Conservation (phyloP, 345 rosid genomes). For the Draba incana region DNA sequence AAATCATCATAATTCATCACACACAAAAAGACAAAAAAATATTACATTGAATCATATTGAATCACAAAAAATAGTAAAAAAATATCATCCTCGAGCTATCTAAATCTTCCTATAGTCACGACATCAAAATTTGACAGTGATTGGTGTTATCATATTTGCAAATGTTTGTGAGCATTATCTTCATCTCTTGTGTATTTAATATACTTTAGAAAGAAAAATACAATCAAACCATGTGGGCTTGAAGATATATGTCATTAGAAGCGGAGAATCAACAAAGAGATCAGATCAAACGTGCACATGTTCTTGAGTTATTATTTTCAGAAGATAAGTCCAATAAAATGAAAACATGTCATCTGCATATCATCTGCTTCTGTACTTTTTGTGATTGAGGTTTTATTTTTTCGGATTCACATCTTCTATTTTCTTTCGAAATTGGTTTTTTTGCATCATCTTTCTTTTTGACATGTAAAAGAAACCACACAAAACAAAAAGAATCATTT, state of each 20-base stretch:
- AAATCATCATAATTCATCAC: neutral
- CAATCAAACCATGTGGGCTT: constrained; percentile 33
- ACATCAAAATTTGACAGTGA: constrained; percentile 3
- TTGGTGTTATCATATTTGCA: neutral
- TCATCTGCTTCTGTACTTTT: constrained; percentile 37
- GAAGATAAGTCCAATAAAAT: constrained; percentile 25
- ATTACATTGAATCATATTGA: neutral
- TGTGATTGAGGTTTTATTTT: constrained; percentile 14
- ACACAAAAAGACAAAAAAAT: neutral
- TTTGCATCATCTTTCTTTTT: too few relatives aligned
- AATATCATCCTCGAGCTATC: neutral
- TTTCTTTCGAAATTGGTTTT: too few relatives aligned
- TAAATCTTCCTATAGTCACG: neutral
- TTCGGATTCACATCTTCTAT: neutral
- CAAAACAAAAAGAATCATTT: too few relatives aligned
- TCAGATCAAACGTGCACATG: constrained; percentile 37
- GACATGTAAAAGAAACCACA: too few relatives aligned
- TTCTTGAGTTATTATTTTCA: constrained; percentile 14
- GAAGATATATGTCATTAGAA: constrained; percentile 34
- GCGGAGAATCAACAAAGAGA: constrained; percentile 46
- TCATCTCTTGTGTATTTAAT: constrained; percentile 8
- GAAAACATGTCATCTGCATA: constrained; percentile 29
- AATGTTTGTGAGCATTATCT: neutral
- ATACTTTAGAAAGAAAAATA: neutral
- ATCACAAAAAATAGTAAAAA: neutral